Evolutionary conservation across 2,329 filamentous ascomycete genomes (phyloP), one percentile per base, ranked within the genome.

Genomic region (Penicillium sp.): DNA sequence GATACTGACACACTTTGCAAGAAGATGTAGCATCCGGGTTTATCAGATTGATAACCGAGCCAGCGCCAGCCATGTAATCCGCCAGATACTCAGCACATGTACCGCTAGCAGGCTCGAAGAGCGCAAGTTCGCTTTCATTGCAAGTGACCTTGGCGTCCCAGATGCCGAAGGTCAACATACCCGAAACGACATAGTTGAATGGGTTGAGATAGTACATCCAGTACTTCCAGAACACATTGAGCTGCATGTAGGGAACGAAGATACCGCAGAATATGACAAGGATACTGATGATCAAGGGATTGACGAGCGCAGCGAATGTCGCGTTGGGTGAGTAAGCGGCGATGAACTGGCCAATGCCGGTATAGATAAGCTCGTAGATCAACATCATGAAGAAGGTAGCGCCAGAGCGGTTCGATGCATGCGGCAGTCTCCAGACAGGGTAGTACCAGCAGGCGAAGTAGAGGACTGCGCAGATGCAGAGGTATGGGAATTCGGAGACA

Each of bases 271-370:
- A 88, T 2, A 86, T 70, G 11, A 77, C 76, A 54, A 88, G 84
- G 67, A 84, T 80, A 62, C 87, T 80, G 69, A 89, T 84, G 74
- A 89, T 84, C 71, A 89, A 83, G 0, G 86, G 86, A 61, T 89
- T 88, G 37, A 81, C 81, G 52, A 89, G 86, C 42, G 87, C 82
- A 0, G 85, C 87, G 65, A 89, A 88, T 45, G 77, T 82, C 0
- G 87, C 71, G 53, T 75, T 75, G 31, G 71, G 86, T 0, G 87
- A 84, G 64, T 88, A 89, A 0, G 88, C 87, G 48, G 83, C 86
- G 56, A 91, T 86, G 81, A 86, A 89, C 65, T 89, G 87, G 12
- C 86, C 88, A 80, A 84, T 89, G 55, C 76, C 82, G 16, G 77
- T 80, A 66, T 83, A 80, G 72, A 89, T 86, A 16, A 89, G 70